Conservation (phyloP, 345 rosid genomes). For the Brassica carinata region DNA sequence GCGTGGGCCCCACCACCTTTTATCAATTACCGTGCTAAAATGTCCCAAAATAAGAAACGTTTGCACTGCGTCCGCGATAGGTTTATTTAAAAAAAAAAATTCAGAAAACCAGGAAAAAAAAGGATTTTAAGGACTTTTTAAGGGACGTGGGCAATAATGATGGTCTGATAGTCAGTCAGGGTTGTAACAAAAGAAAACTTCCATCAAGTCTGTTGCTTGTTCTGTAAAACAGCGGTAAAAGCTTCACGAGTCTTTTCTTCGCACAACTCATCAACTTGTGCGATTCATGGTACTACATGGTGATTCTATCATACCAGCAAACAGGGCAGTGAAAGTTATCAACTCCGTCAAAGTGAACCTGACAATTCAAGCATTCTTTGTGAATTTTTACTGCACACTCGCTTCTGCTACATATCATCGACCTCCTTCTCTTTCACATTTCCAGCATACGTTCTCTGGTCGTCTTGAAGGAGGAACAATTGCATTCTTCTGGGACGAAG, state of each 20-base stretch:
- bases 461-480: not conserved
- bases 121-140: too few species aligned
- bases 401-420: not conserved
- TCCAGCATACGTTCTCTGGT: conserved; percentile 24
- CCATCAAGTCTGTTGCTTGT: conserved; percentile 24
- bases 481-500: not conserved
- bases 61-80: too few species aligned
- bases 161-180: too few species aligned
- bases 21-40: too few species aligned
- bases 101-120: too few species aligned
- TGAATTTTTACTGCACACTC: conserved; percentile 20
- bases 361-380: conserved; percentile 27
- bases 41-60: too few species aligned
- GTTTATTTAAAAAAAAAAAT: too few species aligned
- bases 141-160: too few species aligned
- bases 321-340: conserved; percentile 27
- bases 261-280: conserved; percentile 10
- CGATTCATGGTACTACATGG: conserved; percentile 21
- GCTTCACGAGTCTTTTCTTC: conserved; percentile 20
- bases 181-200: not conserved
- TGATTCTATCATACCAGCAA: conserved; percentile 24
- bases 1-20: too few species aligned
- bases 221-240: not conserved
- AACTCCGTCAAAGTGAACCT: conserved; percentile 3
- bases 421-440: conserved; percentile 9